Percentiles rank a stretch among this genome's conserved stretches.
phyloP scores from a whole-genome alignment of 2,329 filamentous ascomycete genomes.

The Colletotrichum sp. region DNA sequence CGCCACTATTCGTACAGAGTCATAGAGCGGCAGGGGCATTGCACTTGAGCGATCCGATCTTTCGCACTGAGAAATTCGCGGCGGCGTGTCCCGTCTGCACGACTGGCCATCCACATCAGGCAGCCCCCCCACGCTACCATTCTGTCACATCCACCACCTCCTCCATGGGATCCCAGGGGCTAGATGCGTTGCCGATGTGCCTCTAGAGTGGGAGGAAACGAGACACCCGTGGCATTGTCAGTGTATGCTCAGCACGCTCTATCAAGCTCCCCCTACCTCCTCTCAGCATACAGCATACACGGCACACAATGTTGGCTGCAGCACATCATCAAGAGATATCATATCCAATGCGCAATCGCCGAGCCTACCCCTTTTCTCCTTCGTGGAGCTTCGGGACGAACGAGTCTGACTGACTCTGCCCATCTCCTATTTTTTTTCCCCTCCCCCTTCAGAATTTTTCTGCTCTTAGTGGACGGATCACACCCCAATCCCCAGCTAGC shows the following conservation, averaged over 20 bases:
- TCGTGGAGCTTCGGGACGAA: background rate
- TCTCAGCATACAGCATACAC: background rate
- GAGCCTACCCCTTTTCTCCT: background rate
- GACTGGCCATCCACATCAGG: background rate
- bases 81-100: background rate
- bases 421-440: background rate
- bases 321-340: background rate
- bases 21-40: background rate
- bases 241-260: background rate
- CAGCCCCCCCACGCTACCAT: background rate
- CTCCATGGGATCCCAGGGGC: background rate
- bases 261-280: background rate
- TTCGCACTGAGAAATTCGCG: background rate
- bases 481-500: background rate
- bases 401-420: background rate
- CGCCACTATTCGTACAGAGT: background rate
- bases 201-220: background rate
- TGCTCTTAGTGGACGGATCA: background rate
- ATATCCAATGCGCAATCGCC: background rate
- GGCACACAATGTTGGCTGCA: background rate
- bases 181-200: background rate
- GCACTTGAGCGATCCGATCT: background rate
- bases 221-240: background rate
- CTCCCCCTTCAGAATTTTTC: background rate
- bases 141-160: background rate